Percentiles rank a stretch among this genome's conserved stretches.
Evolutionary conservation across 805 yeast genomes (phyloP).

Genomic region (Candida chilensis): DNA sequence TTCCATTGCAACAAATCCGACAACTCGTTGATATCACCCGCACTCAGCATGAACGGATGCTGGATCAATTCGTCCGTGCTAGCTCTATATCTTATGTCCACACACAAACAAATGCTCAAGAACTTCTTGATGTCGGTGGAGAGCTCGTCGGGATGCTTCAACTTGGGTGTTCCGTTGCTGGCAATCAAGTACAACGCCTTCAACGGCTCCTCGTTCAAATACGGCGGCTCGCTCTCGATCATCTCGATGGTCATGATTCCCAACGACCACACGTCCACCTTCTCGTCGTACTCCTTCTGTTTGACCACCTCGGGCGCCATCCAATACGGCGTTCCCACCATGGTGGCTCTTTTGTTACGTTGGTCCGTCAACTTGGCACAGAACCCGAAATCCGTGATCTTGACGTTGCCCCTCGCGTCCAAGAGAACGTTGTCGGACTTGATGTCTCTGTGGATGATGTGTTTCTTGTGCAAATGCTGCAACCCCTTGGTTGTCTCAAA

Average conservation of each 20-base stretch:
- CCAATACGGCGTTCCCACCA: constrained; percentile 89
- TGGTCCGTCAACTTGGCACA: constrained; percentile 72
- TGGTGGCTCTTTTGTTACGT: constrained; percentile 66
- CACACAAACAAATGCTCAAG: constrained; percentile 85
- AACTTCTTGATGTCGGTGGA: constrained; percentile 77
- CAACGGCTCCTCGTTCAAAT: constrained; percentile 70
- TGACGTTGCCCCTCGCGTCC: constrained; percentile 31
- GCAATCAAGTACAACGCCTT: constrained; percentile 71
- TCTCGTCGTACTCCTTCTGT: constrained; percentile 73
- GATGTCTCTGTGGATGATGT: constrained; percentile 69
- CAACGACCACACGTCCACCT: constrained; percentile 76
- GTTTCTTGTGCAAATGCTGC: constrained; percentile 84
- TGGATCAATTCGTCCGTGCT: constrained; percentile 78
- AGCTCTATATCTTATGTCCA: constrained; percentile 88
- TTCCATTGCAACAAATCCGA: constrained; percentile 50
- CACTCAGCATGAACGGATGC: constrained; percentile 61
- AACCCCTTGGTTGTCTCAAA: constrained; percentile 86
- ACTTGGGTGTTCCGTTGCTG: constrained; percentile 73
- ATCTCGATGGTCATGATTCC: constrained; percentile 84
- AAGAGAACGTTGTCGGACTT: constrained; percentile 36
- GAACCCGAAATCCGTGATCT: constrained; percentile 37
- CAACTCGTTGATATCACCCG: constrained; percentile 52
- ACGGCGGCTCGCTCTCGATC: constrained; percentile 85
- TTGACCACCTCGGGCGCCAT: constrained; percentile 86
- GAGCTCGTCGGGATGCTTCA: constrained; percentile 57